Conservation (phyloP, 495 filamentous ascomycete species). For the Hypoxylon fuscum region DNA sequence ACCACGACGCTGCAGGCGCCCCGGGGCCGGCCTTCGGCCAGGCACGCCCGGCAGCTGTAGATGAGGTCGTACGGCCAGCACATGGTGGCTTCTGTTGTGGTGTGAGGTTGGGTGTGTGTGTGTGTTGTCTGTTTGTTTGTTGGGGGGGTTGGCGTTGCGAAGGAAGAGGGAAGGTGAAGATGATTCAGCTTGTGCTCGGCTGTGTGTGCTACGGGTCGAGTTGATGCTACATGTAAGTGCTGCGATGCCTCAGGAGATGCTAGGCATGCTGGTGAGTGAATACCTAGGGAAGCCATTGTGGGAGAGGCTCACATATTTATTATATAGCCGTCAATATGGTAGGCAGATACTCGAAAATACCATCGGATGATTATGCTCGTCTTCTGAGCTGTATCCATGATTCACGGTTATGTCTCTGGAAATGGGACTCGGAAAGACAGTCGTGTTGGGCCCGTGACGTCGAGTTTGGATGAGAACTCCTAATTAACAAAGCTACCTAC, state of each 20-base stretch:
- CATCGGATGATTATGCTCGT: background rate
- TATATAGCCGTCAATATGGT: no score
- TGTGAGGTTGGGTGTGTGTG: background rate
- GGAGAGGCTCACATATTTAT: background rate
- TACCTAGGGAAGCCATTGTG: background rate
- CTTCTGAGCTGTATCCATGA: background rate
- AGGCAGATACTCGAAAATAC: background rate
- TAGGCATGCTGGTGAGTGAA: no score
- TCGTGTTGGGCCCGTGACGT: no score
- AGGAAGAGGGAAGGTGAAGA: no score
- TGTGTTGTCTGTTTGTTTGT: no score
- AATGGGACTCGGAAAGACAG: background rate
- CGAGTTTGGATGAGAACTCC: no score
- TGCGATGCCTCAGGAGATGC: no score
- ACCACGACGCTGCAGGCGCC: background rate
- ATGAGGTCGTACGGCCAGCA: constrained; percentile 6
- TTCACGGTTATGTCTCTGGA: background rate
- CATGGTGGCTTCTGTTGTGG: background rate
- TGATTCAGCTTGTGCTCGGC: no score
- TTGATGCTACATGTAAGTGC: no score
- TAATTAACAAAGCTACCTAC: no score
- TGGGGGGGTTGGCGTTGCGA: no score
- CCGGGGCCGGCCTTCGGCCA: background rate
- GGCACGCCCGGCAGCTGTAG: constrained; percentile 9
- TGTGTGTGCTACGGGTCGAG: no score